Percentiles rank a stretch among this genome's conserved stretches.
These are phyloP conservation scores for Yamadazyma dushanensis DNA, from an alignment of 1,139 yeast species.

Conservation along the genomic window DNA sequence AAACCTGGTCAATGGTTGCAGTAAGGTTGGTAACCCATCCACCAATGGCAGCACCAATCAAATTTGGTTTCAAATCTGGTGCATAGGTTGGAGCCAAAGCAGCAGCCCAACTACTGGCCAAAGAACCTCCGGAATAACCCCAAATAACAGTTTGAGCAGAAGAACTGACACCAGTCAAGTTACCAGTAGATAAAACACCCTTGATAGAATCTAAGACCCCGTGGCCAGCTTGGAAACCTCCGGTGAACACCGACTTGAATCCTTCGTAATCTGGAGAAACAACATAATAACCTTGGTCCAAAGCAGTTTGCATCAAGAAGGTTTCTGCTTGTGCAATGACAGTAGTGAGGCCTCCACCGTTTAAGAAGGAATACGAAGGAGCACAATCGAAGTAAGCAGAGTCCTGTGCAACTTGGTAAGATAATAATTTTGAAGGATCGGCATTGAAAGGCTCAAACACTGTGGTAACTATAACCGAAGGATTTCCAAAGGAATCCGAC, in stretches of 20 bases:
- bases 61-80: slow-evolving; percentile 24
- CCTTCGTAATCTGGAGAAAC: slow-evolving; percentile 38
- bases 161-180: slow-evolving; percentile 23
- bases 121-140: slow-evolving; percentile 41
- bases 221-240: slow-evolving; percentile 29
- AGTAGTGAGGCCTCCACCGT: slow-evolving; percentile 23
- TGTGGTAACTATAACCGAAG: slow-evolving; percentile 33
- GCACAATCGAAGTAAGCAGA: slow-evolving; percentile 29
- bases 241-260: slow-evolving; percentile 26
- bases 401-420: slow-evolving; percentile 39
- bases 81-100: slow-evolving; percentile 32
- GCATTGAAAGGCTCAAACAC: slow-evolving; percentile 32
- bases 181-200: slow-evolving; percentile 22
- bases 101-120: slow-evolving; percentile 37
- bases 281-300: slow-evolving; percentile 33
- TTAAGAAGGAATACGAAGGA: slow-evolving; percentile 29
- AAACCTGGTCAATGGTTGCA: slow-evolving; percentile 23
- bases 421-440: slow-evolving; percentile 27
- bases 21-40: slow-evolving; percentile 32
- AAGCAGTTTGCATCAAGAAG: slow-evolving; percentile 22
- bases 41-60: slow-evolving; percentile 36
- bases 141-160: slow-evolving; percentile 28
- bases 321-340: slow-evolving; percentile 24
- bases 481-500: slow-evolving; percentile 31
- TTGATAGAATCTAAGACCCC: slow-evolving; percentile 28